Evolutionary conservation across 805 yeast species (phyloP).

Genomic region (Metschnikowia aberdeeniae): DNA sequence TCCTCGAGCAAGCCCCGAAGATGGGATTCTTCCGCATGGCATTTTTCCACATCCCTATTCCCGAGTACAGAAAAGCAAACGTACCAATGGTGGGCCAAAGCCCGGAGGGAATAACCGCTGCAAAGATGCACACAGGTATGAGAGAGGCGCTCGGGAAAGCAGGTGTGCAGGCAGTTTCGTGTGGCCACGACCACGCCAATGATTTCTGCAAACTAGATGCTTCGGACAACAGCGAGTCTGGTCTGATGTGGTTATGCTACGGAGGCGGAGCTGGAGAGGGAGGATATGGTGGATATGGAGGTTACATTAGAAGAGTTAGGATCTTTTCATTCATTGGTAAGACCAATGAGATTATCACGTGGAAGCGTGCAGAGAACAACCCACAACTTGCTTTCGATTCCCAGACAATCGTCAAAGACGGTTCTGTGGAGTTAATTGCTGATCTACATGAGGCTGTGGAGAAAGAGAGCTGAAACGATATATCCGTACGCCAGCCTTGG

Average conservation of each 20-base stretch:
- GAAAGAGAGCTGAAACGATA: too few relatives aligned
- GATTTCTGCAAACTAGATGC: slow-evolving; percentile 75
- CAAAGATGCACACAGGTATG: slow-evolving; percentile 65
- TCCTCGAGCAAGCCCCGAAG: slow-evolving; percentile 21
- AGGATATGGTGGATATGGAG: slow-evolving; percentile 92
- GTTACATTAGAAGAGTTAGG: slow-evolving; percentile 76
- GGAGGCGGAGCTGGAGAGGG: slow-evolving; percentile 96
- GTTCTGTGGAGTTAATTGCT: slow-evolving; percentile 4
- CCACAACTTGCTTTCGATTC: slow-evolving; percentile 47
- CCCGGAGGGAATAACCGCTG: slow-evolving; percentile 78
- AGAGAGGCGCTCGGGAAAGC: slow-evolving; percentile 53
- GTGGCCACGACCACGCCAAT: slow-evolving; percentile 95
- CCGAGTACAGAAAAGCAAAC: slow-evolving; percentile 62
- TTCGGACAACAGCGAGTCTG: slow-evolving; percentile 17
- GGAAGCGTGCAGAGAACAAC: slow-evolving; percentile 68
- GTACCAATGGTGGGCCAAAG: slow-evolving; percentile 54
- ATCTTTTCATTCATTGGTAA: slow-evolving; percentile 60
- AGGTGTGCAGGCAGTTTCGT: slow-evolving; percentile 71
- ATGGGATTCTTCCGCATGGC: slow-evolving; percentile 67
- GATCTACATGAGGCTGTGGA: too few relatives aligned
- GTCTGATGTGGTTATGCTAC: slow-evolving; percentile 75
- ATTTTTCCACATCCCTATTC: slow-evolving; percentile 90
- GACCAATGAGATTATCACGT: slow-evolving; percentile 48
- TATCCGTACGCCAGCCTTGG: too few relatives aligned
- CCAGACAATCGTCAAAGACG: slow-evolving; percentile 38